Evolutionary conservation across 306 rosid genomes (phyloP).

Genomic region (Acmispon strigosus): DNA sequence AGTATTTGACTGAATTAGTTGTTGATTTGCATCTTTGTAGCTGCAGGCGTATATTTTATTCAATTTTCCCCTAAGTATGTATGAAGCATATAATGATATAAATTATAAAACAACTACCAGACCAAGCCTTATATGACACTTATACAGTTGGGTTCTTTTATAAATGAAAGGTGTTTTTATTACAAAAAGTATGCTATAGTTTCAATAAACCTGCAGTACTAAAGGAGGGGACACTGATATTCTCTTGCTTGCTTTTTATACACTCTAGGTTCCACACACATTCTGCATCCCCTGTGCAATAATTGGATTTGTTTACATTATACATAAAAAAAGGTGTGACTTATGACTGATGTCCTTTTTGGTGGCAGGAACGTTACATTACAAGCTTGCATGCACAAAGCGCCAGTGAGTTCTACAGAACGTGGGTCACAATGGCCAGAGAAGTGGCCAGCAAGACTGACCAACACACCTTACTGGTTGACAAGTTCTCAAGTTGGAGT

Average conservation of each 20-base stretch:
- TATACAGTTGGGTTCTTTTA: slow-evolving; percentile 1
- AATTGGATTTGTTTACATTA: background rate
- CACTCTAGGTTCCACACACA: background rate
- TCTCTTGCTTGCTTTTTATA: background rate
- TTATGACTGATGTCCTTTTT: slow-evolving; percentile 11
- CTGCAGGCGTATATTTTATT: background rate
- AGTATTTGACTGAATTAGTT: background rate
- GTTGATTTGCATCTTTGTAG: background rate
- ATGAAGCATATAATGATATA: background rate
- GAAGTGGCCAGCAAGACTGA: slow-evolving; percentile 79
- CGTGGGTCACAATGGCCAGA: slow-evolving; percentile 97
- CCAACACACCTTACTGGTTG: slow-evolving; percentile 85
- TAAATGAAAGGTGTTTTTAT: background rate
- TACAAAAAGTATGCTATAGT: background rate
- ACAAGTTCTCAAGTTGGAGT: slow-evolving; percentile 75
- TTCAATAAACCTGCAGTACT: background rate
- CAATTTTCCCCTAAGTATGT: background rate
- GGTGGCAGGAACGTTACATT: slow-evolving; percentile 69
- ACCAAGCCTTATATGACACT: background rate
- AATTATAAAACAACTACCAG: background rate
- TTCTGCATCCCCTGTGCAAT: background rate
- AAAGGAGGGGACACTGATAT: background rate
- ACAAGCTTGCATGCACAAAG: slow-evolving; percentile 88
- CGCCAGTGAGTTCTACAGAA: slow-evolving; percentile 45
- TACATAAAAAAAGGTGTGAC: background rate